phyloP scores from a whole-genome alignment of 1,284 basidiomycete genomes.

The Fomitiporia mediterranea region DNA sequence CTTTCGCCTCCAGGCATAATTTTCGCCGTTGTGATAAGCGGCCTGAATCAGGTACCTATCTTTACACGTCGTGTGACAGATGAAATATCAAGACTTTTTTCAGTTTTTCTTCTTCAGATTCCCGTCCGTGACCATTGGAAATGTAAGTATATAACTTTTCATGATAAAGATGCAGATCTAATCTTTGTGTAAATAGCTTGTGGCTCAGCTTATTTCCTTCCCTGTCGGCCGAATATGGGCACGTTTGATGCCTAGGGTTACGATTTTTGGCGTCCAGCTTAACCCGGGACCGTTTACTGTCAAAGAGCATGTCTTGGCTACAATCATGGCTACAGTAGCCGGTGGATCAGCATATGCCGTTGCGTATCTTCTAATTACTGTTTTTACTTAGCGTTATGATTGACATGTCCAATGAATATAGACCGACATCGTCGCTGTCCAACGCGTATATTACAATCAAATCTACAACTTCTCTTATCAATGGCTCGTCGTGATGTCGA shows the following conservation, averaged over 20 bases:
- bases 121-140: slow-evolving; percentile 39
- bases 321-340: slow-evolving; percentile 47
- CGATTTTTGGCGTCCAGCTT: slow-evolving; percentile 38
- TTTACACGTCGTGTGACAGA: slow-evolving; percentile 40
- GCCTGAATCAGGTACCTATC: slow-evolving; percentile 52
- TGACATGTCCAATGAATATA: slow-evolving; percentile 21
- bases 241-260: slow-evolving; percentile 37
- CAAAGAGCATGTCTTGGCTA: slow-evolving; percentile 45
- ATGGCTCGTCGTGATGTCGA: slow-evolving; percentile 30
- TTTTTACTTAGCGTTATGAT: background rate
- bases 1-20: slow-evolving; percentile 30
- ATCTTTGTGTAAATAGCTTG: slow-evolving; percentile 30
- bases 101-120: slow-evolving; percentile 54
- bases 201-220: slow-evolving; percentile 44
- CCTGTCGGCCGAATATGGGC: slow-evolving; percentile 43
- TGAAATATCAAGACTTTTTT: background rate
- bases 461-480: slow-evolving; percentile 27
- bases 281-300: slow-evolving; percentile 46
- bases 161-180: background rate
- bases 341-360: slow-evolving; percentile 52
- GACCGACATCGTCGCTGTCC: slow-evolving; percentile 32
- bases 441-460: slow-evolving; percentile 28
- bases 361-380: slow-evolving; percentile 19
- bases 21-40: slow-evolving; percentile 44
- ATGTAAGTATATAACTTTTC: slow-evolving; percentile 14